A percentile compares a stretch with the other conserved stretches of the same genome.
phyloP scores from a whole-genome alignment of 495 filamentous ascomycete species.

The Articulospora tetracladia region DNA sequence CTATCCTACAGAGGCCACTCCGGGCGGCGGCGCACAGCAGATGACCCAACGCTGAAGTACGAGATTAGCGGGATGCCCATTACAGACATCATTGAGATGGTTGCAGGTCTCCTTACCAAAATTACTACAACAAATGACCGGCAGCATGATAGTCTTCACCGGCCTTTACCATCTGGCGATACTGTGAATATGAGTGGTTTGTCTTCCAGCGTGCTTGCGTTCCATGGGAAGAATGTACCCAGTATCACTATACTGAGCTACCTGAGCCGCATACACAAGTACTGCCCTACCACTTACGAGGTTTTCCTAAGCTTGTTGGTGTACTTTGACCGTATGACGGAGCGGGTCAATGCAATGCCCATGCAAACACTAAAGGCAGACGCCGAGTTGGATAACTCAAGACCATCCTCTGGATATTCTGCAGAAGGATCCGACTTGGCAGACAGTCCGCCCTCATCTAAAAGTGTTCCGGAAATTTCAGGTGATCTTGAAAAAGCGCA shows the following conservation, averaged over 20 bases:
- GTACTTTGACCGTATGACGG: conserved; percentile 99
- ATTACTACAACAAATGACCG: conserved; percentile 96
- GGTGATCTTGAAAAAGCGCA: conserved; percentile 21
- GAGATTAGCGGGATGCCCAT: conserved; percentile 99
- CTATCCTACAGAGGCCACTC: conserved; percentile 45
- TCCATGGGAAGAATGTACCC: conserved; percentile 97
- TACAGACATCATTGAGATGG: conserved; percentile 98
- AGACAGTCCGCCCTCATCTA: conserved; percentile 21
- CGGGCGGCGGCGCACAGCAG: conserved; percentile 32
- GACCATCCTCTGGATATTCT: conserved; percentile 23
- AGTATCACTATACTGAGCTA: conserved; percentile 97
- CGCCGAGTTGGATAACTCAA: conserved; percentile 11
- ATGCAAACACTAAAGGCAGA: conserved; percentile 16
- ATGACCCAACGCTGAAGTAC: conserved; percentile 56
- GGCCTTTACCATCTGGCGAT: conserved; percentile 63
- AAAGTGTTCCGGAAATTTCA: conserved; percentile 16
- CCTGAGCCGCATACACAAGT: conserved; percentile 94
- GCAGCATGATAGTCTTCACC: conserved; percentile 79
- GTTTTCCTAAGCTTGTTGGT: conserved; percentile 94
- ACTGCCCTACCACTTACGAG: conserved; percentile 98
- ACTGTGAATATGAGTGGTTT: conserved; percentile 67
- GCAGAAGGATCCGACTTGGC: conserved; percentile 25
- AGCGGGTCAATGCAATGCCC: conserved; percentile 66
- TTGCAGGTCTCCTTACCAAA: conserved; percentile 94
- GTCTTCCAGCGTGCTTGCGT: conserved; percentile 91